phyloP scores from a whole-genome alignment of 257 asterid species.

The Scutellaria barbata region DNA sequence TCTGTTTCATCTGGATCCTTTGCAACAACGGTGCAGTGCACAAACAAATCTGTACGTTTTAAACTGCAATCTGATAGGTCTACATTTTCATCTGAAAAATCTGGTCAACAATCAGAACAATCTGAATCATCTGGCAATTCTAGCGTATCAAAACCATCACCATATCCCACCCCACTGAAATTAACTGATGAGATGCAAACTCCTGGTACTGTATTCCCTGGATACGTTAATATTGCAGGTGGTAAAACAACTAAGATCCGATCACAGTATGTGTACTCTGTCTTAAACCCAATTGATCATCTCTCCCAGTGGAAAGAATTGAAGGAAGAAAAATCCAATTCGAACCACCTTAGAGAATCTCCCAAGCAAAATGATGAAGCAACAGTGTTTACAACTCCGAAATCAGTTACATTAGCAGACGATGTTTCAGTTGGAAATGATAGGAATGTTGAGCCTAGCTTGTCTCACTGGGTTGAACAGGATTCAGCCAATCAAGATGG shows the following conservation, averaged over 20 bases:
- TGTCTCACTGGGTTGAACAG: conserved; percentile 58
- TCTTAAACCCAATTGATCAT: conserved; percentile 52
- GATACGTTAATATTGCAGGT: conserved; percentile 48
- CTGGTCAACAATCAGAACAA: conserved; percentile 42
- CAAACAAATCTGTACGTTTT: conserved; percentile 70
- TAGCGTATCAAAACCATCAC: conserved; percentile 50
- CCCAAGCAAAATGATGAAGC: conserved; percentile 38
- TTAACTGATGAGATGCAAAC: conserved; percentile 87
- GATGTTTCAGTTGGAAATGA: conserved; percentile 44
- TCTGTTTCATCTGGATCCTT: conserved; percentile 42
- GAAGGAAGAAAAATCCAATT: conserved; percentile 47
- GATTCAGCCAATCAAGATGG: conserved; percentile 37
- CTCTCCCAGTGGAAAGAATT: conserved; percentile 46
- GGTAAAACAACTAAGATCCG: conserved; percentile 58
- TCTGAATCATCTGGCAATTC: conserved; percentile 45
- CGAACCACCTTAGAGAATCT: conserved; percentile 40
- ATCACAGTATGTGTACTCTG: conserved; percentile 71
- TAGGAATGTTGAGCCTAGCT: conserved; percentile 51
- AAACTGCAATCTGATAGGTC: conserved; percentile 50
- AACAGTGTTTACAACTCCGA: conserved; percentile 32
- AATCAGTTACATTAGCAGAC: conserved; percentile 28
- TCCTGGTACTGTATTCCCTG: conserved; percentile 87
- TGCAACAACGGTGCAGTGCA: conserved; percentile 47
- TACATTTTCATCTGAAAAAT: conserved; percentile 49
- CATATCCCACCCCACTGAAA: conserved; percentile 79